Evolutionary conservation across 225 moss, liverwort and hornwort genomes (phyloP).

Genomic region (Marchantia polymorpha): DNA sequence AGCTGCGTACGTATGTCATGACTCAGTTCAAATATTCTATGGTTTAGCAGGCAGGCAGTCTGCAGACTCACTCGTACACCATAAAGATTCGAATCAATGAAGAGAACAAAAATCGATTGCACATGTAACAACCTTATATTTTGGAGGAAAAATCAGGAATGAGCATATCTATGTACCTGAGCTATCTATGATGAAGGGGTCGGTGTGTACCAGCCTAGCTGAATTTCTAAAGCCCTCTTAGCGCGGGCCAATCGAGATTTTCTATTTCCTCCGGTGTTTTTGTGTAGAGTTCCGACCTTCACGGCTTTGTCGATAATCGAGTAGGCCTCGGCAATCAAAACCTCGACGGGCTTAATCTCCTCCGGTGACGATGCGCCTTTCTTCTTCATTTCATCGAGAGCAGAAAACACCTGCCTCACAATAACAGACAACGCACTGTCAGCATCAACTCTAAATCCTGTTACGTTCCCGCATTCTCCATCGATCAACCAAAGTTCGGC

Average conservation of each 20-base stretch:
- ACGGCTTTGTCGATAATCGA: slow-evolving; percentile 87
- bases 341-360: slow-evolving; percentile 75
- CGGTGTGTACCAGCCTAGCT: slow-evolving; percentile 80
- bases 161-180: background rate
- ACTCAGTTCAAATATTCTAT: too few relatives aligned
- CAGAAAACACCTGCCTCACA: slow-evolving; percentile 64
- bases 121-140: background rate
- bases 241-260: slow-evolving; percentile 95
- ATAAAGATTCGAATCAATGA: too few relatives aligned
- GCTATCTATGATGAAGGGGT: slow-evolving; percentile 48
- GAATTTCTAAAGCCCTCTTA: slow-evolving; percentile 76
- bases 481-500: background rate
- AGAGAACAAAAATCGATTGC: background rate
- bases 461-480: too few relatives aligned
- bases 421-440: background rate
- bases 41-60: too few relatives aligned
- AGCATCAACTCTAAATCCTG: background rate
- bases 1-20: too few relatives aligned
- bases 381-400: slow-evolving; percentile 88
- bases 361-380: slow-evolving; percentile 57
- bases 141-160: background rate
- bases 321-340: slow-evolving; percentile 75
- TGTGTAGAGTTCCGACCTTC: slow-evolving; percentile 87
- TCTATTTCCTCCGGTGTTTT: slow-evolving; percentile 94
- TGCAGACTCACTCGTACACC: too few relatives aligned